These are phyloP conservation scores for Silybum marianum DNA, from an alignment of 129 eudicot species.

Conservation along the genomic window DNA sequence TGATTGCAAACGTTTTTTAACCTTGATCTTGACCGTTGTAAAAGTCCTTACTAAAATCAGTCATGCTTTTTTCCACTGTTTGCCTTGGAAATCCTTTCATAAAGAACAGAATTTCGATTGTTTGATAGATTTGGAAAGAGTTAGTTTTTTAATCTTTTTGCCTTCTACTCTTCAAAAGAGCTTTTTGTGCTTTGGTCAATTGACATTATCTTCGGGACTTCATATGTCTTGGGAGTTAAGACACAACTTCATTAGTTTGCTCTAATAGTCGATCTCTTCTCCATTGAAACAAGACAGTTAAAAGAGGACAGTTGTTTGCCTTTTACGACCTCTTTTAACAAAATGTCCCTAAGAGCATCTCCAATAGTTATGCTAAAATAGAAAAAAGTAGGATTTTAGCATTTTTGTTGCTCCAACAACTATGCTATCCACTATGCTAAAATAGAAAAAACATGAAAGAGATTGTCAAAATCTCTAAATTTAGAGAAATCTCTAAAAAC, in stretches of 20 bases:
- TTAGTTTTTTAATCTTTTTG: too few species aligned
- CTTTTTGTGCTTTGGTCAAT: not conserved
- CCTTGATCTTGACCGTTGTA: not conserved
- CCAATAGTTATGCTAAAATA: too few species aligned
- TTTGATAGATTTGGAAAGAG: not conserved
- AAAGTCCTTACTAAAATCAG: not conserved
- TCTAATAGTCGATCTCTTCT: not conserved
- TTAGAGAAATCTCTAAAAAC: too few species aligned
- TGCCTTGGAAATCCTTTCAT: not conserved
- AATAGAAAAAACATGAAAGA: too few species aligned
- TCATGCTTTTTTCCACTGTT: not conserved
- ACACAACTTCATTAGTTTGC: not conserved
- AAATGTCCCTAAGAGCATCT: too few species aligned
- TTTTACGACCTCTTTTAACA: not conserved
- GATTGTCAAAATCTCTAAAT: too few species aligned
- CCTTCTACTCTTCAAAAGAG: too few species aligned
- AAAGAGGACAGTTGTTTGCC: not conserved
- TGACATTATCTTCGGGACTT: not conserved
- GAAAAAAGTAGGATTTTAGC: too few species aligned
- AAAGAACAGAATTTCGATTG: not conserved
- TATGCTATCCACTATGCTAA: too few species aligned
- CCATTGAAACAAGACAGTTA: not conserved
- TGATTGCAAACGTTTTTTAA: not conserved
- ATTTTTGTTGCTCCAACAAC: too few species aligned
- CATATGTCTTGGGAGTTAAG: not conserved